Percentiles rank a stretch among this genome's conserved stretches.
Conservation (phyloP, 441 rosid genomes). For the Jatropha multifida region DNA sequence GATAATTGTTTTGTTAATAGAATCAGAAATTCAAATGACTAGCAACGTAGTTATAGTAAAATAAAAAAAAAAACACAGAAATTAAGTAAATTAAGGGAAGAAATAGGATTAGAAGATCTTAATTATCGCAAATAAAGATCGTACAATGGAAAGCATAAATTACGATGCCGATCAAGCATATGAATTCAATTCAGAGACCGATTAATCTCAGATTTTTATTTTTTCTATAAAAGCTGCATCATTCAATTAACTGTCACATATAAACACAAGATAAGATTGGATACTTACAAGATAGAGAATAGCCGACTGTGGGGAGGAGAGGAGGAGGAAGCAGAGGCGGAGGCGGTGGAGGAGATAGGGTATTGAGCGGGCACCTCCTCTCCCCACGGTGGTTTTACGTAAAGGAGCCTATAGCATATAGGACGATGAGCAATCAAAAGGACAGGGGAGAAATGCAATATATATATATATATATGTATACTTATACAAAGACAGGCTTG, state of each 20-base stretch:
- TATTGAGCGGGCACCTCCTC: conserved; percentile 1
- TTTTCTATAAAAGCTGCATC: no score
- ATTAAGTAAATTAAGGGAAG: neutral
- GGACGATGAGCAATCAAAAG: neutral
- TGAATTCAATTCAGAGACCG: neutral
- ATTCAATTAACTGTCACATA: no score
- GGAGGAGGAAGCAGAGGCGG: neutral
- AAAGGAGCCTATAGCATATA: neutral
- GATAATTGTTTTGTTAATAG: neutral
- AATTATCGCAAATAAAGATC: neutral
- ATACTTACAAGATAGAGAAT: neutral
- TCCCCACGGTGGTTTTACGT: neutral
- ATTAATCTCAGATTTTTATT: neutral
- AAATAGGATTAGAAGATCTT: neutral
- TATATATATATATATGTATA: no score
- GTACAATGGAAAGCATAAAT: no score
- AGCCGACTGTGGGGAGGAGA: neutral
- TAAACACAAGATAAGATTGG: neutral
- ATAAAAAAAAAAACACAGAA: no score
- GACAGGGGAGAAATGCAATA: no score
- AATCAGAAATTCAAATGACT: neutral
- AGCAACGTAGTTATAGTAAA: neutral
- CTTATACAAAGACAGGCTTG: neutral
- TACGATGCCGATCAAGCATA: neutral
- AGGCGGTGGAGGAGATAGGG: neutral